phyloP scores from a whole-genome alignment of 768 basidiomycete species.

The Psilocybe tampanensis region DNA sequence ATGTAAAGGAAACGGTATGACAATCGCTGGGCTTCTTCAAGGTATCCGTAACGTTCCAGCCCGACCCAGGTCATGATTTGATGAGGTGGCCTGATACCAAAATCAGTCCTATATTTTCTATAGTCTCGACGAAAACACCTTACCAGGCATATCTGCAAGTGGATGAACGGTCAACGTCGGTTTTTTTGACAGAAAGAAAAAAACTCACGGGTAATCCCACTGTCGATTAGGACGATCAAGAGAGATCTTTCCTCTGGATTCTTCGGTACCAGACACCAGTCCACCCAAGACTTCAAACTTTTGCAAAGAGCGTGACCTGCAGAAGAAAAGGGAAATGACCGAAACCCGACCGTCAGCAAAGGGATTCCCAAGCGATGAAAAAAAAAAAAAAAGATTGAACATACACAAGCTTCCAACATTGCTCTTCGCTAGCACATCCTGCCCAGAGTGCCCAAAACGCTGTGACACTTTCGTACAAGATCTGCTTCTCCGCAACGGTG shows the following conservation, averaged over 20 bases:
- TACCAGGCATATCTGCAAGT: slow-evolving; percentile 67
- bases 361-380: not conserved
- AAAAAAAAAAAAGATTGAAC: slow-evolving; percentile 31
- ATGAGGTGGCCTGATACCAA: slow-evolving; percentile 75
- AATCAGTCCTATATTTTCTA: not conserved
- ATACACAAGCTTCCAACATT: slow-evolving; percentile 91
- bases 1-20: slow-evolving; percentile 99
- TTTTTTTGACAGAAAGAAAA: slow-evolving; percentile 3
- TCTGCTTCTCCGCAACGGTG: slow-evolving; percentile 87
- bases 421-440: slow-evolving; percentile 94
- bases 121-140: not conserved
- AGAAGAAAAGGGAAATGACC: slow-evolving; percentile 18
- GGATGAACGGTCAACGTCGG: slow-evolving; percentile 15
- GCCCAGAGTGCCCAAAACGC: slow-evolving; percentile 97
- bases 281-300: slow-evolving; percentile 98
- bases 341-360: not conserved
- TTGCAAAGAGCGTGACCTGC: slow-evolving; percentile 80
- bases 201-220: slow-evolving; percentile 93
- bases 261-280: slow-evolving; percentile 94
- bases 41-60: slow-evolving; percentile 92
- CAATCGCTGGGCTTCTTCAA: slow-evolving; percentile 90
- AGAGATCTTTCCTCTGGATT: slow-evolving; percentile 93
- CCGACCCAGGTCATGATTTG: slow-evolving; percentile 99
- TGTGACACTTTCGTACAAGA: slow-evolving; percentile 96
- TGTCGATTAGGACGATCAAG: slow-evolving; percentile 96